Evolutionary conservation across 768 basidiomycete species (phyloP).

Genomic region (Pleurotus tuoliensis): DNA sequence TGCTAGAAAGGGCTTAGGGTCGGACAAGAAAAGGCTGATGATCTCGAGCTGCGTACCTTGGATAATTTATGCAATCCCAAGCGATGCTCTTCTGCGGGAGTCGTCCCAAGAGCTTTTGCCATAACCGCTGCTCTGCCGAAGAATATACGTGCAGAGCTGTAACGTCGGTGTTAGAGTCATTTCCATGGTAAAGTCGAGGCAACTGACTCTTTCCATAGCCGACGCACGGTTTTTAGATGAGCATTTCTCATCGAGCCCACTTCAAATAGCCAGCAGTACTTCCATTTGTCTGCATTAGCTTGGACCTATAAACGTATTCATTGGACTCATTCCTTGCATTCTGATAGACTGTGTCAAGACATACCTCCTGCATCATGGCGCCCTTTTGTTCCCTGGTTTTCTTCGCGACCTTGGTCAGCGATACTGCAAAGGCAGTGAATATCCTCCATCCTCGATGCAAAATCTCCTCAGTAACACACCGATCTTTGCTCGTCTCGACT

Average conservation of each 20-base stretch:
- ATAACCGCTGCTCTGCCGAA: conserved; percentile 87
- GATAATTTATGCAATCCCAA: conserved; percentile 77
- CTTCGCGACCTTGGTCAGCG: conserved; percentile 90
- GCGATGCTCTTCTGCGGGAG: conserved; percentile 82
- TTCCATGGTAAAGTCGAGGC: neutral
- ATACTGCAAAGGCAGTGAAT: conserved; percentile 47
- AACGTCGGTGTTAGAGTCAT: neutral
- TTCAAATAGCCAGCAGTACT: conserved; percentile 93
- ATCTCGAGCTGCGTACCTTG: conserved; percentile 42
- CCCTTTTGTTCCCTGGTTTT: conserved; percentile 92
- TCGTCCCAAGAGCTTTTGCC: conserved; percentile 91
- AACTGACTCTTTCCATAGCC: conserved; percentile 87
- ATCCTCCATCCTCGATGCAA: conserved; percentile 7
- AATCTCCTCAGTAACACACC: conserved; percentile 44
- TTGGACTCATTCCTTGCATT: neutral
- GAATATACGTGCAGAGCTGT: conserved; percentile 84
- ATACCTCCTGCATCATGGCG: conserved; percentile 74
- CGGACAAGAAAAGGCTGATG: neutral
- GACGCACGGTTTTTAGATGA: conserved; percentile 89
- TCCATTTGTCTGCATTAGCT: conserved; percentile 82
- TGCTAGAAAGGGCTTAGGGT: conserved; percentile 43
- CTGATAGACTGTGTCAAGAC: conserved; percentile 12
- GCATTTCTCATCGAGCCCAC: conserved; percentile 96
- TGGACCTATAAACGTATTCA: conserved; percentile 53
- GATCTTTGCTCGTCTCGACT: conserved; percentile 85